Conservation (phyloP, 495 filamentous ascomycete genomes). For the Neurospora tetrasperma region DNA sequence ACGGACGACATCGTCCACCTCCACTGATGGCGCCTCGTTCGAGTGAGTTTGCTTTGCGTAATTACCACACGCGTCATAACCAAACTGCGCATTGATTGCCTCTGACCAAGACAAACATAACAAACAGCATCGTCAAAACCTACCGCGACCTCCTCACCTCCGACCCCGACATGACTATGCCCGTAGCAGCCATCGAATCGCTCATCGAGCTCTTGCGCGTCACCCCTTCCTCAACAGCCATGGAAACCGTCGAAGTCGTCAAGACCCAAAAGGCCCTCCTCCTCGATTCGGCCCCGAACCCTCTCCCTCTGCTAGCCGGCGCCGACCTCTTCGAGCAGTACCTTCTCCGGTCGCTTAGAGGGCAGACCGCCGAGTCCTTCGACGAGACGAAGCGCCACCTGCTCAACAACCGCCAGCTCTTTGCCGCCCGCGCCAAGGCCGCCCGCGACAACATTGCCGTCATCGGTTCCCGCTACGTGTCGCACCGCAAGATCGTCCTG, state of each 20-base stretch:
- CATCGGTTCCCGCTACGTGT: conserved; percentile 65
- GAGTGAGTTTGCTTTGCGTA: conserved; percentile 12
- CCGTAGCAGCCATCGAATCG: conserved; percentile 89
- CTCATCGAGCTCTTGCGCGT: conserved; percentile 73
- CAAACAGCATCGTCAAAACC: conserved; percentile 40
- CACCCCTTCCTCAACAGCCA: conserved; percentile 65
- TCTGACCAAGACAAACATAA: background rate
- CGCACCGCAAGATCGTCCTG: conserved; percentile 66
- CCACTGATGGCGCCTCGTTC: conserved; percentile 12
- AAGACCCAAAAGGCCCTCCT: conserved; percentile 55
- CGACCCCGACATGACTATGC: conserved; percentile 85
- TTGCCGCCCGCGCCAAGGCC: conserved; percentile 78
- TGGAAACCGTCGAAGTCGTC: conserved; percentile 83
- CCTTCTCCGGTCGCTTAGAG: conserved; percentile 53
- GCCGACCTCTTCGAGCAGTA: conserved; percentile 95
- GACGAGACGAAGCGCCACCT: conserved; percentile 72
- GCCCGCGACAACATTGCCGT: conserved; percentile 71
- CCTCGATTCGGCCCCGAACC: conserved; percentile 67
- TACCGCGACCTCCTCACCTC: conserved; percentile 42
- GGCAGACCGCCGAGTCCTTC: conserved; percentile 49
- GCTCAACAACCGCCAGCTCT: conserved; percentile 70
- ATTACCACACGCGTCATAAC: background rate
- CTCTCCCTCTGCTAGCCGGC: conserved; percentile 83
- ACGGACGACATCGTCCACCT: background rate
- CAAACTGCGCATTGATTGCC: background rate